phyloP scores from a whole-genome alignment of 176 grass and related monocot species.

The Aegilops umbellulata region DNA sequence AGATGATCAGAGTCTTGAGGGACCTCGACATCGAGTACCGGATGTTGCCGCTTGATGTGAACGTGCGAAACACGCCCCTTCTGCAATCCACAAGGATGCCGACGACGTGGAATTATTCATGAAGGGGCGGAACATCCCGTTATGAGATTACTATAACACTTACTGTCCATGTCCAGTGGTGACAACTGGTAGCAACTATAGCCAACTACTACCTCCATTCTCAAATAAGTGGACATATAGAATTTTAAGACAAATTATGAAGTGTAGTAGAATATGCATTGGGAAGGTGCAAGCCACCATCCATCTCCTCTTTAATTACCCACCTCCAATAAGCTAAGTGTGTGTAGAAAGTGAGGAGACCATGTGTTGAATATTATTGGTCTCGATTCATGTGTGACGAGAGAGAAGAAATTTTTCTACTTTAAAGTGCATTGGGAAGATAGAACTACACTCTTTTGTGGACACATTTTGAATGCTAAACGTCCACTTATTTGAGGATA shows the following conservation, averaged over 20 bases:
- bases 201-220: background rate
- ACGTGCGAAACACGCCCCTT: slow-evolving; percentile 37
- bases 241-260: too few relatives aligned
- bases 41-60: slow-evolving; percentile 62
- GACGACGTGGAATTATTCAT: slow-evolving; percentile 53
- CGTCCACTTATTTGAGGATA: too few relatives aligned
- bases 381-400: too few relatives aligned
- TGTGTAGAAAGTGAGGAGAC: too few relatives aligned
- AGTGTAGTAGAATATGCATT: too few relatives aligned
- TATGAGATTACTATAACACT: background rate
- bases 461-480: too few relatives aligned
- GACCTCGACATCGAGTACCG: slow-evolving; percentile 73
- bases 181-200: background rate
- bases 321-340: too few relatives aligned
- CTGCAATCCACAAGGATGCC: slow-evolving; percentile 46
- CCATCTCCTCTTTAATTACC: too few relatives aligned
- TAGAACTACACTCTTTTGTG: too few relatives aligned
- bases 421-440: too few relatives aligned
- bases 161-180: background rate
- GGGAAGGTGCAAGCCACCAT: background rate
- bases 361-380: too few relatives aligned
- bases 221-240: background rate
- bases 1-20: slow-evolving; percentile 54
- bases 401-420: too few relatives aligned
- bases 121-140: background rate